Evolutionary conservation across 1,284 basidiomycete species (phyloP).

Genomic region (Prillingera fragicola): DNA sequence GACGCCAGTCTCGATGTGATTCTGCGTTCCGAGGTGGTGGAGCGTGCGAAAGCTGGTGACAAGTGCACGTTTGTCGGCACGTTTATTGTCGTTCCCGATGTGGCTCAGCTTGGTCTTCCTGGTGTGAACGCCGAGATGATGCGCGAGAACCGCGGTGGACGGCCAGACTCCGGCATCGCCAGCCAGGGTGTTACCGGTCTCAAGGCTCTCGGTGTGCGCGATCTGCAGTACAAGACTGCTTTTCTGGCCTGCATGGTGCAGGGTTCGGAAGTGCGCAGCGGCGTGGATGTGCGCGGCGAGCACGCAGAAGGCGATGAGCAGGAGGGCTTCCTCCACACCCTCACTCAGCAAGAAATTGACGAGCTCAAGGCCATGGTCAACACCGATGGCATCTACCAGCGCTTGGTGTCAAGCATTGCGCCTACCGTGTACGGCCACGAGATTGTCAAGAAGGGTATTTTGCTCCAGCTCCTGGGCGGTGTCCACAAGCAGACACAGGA

Average conservation of each 20-base stretch:
- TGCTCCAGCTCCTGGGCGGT: constrained; percentile 99
- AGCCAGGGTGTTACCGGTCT: constrained; percentile 87
- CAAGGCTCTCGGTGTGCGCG: constrained; percentile 89
- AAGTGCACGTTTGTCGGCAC: constrained; percentile 97
- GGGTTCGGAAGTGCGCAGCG: constrained; percentile 75
- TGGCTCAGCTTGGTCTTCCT: constrained; percentile 89
- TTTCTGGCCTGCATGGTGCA: constrained; percentile 98
- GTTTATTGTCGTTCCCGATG: constrained; percentile 98
- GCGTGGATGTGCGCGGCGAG: constrained; percentile 79
- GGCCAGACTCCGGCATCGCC: constrained; percentile 65
- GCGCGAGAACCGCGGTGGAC: constrained; percentile 68
- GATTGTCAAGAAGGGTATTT: constrained; percentile 94
- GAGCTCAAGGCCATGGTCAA: constrained; percentile 92
- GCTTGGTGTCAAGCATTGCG: constrained; percentile 89
- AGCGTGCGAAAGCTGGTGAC: constrained; percentile 96
- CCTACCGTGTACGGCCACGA: constrained; percentile 98
- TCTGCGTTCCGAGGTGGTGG: constrained; percentile 88
- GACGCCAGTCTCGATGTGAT: constrained; percentile 79
- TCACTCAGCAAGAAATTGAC: constrained; percentile 91
- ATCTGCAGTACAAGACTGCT: constrained; percentile 96
- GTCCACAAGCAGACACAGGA: constrained; percentile 96
- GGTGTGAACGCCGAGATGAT: constrained; percentile 92
- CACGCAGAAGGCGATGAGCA: constrained; percentile 67
- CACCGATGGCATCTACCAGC: constrained; percentile 86
- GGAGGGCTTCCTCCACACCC: constrained; percentile 73